Evolutionary conservation across 345 rosid species (phyloP).

Genomic region (Salix brachista): DNA sequence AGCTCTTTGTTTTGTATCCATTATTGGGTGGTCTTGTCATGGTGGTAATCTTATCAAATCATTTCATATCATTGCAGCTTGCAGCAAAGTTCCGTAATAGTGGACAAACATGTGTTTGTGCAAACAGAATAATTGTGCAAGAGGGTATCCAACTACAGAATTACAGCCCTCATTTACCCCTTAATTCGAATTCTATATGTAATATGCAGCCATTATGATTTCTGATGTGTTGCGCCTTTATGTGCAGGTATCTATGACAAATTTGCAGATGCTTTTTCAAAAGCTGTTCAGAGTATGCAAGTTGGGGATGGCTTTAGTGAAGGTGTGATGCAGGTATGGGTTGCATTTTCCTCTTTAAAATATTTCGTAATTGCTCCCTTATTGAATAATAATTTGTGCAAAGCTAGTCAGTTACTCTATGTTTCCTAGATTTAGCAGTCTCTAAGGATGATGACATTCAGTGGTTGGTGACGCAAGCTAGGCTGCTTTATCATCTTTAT

Average conservation of each 20-base stretch:
- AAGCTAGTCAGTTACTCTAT: neutral
- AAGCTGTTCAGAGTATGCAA: constrained; percentile 76
- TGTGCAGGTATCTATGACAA: constrained; percentile 84
- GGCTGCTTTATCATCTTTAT: neutral
- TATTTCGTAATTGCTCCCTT: neutral
- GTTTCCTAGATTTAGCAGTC: neutral
- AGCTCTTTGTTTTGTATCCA: neutral
- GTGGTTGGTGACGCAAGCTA: neutral
- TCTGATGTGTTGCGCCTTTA: neutral
- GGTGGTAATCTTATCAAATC: neutral
- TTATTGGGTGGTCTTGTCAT: neutral
- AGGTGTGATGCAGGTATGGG: constrained; percentile 63
- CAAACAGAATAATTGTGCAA: constrained; percentile 86
- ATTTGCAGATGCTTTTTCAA: constrained; percentile 78
- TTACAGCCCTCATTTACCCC: neutral
- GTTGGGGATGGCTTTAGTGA: constrained; percentile 95
- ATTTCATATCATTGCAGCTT: constrained; percentile 51
- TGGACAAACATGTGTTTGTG: constrained; percentile 98
- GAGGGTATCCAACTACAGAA: constrained; percentile 54
- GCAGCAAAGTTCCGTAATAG: constrained; percentile 91
- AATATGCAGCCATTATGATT: neutral
- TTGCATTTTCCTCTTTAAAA: neutral
- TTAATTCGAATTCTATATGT: neutral
- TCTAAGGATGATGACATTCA: neutral
- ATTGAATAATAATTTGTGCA: neutral